These are phyloP conservation scores for Talaromyces pinophilus DNA, from an alignment of 2,329 filamentous ascomycete genomes.

Conservation along the genomic window DNA sequence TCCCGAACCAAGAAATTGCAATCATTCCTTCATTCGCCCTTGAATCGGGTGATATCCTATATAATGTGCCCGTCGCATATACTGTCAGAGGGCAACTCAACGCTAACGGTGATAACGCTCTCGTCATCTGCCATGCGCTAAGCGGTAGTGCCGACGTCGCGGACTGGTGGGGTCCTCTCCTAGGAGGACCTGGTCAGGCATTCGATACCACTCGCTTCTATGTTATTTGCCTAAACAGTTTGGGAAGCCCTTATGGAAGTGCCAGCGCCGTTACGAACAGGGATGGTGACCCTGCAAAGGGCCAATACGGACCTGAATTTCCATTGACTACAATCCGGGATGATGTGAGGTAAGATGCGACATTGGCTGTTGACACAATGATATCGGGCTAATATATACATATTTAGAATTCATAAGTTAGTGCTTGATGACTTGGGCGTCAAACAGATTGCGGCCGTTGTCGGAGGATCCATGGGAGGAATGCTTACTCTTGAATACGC, in stretches of 20 bases:
- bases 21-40: conserved; percentile 87
- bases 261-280: conserved; percentile 69
- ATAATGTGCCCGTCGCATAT: conserved; percentile 70
- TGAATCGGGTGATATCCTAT: conserved; percentile 82
- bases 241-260: conserved; percentile 58
- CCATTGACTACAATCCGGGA: conserved; percentile 93
- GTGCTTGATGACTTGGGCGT: conserved; percentile 58
- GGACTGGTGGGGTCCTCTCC: conserved; percentile 60
- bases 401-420: conserved; percentile 53
- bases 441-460: conserved; percentile 55
- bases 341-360: conserved; percentile 79
- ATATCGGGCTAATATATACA: background rate
- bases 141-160: conserved; percentile 58
- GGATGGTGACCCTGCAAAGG: conserved; percentile 73
- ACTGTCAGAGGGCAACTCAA: conserved; percentile 63
- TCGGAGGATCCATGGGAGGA: conserved; percentile 61
- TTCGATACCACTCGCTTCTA: conserved; percentile 57
- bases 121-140: conserved; percentile 61
- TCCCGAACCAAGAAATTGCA: conserved; percentile 84
- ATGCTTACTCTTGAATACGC: conserved; percentile 61
- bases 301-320: conserved; percentile 90
- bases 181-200: conserved; percentile 55
- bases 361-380: background rate
- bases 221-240: conserved; percentile 56
- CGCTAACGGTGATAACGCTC: conserved; percentile 59